These are phyloP conservation scores for Sclerotinia subarctica DNA, from an alignment of 2,329 filamentous ascomycete species.

Conservation along the genomic window DNA sequence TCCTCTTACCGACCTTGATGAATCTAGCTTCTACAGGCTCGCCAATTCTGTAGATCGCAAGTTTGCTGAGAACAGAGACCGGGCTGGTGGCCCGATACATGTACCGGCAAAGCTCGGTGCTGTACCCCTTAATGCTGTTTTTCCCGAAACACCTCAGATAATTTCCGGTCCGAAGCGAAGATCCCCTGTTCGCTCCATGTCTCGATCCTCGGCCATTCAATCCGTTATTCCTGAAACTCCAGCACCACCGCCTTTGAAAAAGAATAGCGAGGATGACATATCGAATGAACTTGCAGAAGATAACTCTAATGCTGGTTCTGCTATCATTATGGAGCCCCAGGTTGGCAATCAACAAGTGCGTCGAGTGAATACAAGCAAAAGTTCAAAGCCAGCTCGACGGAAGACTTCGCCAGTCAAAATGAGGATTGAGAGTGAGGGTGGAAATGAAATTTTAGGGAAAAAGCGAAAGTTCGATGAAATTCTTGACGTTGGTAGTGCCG, in stretches of 20 bases:
- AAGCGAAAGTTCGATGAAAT: slow-evolving; percentile 30
- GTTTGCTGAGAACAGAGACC: not conserved
- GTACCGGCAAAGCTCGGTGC: not conserved
- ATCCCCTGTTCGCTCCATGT: not conserved
- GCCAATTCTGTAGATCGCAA: slow-evolving; percentile 14
- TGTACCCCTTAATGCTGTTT: not conserved
- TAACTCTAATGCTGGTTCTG: slow-evolving; percentile 25
- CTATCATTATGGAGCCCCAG: slow-evolving; percentile 30
- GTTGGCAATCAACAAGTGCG: slow-evolving; percentile 5
- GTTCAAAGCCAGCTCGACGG: not conserved
- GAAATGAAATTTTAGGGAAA: slow-evolving; percentile 5
- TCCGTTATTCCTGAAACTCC: slow-evolving; percentile 36
- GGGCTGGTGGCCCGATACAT: not conserved
- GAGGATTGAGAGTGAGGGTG: not conserved
- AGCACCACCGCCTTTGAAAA: slow-evolving; percentile 12
- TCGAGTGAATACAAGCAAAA: not conserved
- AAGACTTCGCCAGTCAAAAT: not conserved
- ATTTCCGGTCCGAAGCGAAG: too few relatives aligned
- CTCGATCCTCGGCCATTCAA: slow-evolving; percentile 25
- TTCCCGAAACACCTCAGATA: not conserved
- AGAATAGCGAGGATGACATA: not conserved
- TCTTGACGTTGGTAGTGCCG: slow-evolving; percentile 22
- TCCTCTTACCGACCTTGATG: slow-evolving; percentile 32
- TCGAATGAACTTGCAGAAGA: slow-evolving; percentile 18
- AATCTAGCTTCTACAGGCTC: slow-evolving; percentile 34